Percentiles rank a stretch among this genome's conserved stretches.
Evolutionary conservation across 495 filamentous ascomycete genomes (phyloP).

Genomic region (Podospora bellae-mahoneyi): DNA sequence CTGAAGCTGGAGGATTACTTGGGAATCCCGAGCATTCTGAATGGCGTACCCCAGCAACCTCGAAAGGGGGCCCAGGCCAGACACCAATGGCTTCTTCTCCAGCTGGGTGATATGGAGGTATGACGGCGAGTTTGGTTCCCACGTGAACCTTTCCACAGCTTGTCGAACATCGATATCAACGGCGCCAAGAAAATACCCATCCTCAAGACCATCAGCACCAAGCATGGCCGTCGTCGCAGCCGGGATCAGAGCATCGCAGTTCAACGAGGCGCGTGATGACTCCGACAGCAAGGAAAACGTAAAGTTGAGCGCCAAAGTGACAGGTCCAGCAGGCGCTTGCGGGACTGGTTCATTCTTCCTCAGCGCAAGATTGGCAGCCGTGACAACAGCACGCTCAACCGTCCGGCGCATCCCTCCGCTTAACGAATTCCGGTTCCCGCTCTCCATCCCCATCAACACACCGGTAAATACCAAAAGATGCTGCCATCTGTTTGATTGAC

Average conservation of each 20-base stretch:
- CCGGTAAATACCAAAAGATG: conserved; percentile 79
- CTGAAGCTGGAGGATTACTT: conserved; percentile 61
- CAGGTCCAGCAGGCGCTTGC: conserved; percentile 54
- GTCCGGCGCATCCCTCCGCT: conserved; percentile 61
- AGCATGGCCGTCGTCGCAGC: conserved; percentile 65
- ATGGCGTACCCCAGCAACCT: conserved; percentile 70
- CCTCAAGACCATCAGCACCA: conserved; percentile 68
- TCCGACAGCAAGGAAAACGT: conserved; percentile 72
- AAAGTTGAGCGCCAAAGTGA: conserved; percentile 74
- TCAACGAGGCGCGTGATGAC: conserved; percentile 49
- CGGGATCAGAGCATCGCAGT: conserved; percentile 75
- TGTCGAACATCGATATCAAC: conserved; percentile 73
- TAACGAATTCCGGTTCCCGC: conserved; percentile 60
- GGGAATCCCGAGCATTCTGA: conserved; percentile 59
- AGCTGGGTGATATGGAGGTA: conserved; percentile 55
- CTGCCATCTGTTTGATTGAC: conserved; percentile 80
- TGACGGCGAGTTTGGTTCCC: conserved; percentile 61
- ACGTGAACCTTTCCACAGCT: conserved; percentile 64
- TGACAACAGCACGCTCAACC: conserved; percentile 72
- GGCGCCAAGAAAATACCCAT: conserved; percentile 74
- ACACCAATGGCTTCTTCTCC: conserved; percentile 65
- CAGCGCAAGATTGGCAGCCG: conserved; percentile 73
- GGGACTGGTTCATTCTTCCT: conserved; percentile 36
- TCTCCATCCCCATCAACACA: conserved; percentile 76
- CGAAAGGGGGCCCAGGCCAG: conserved; percentile 75